Evolutionary conservation across 768 basidiomycete species (phyloP).

Genomic region (Mycena vulgaris): DNA sequence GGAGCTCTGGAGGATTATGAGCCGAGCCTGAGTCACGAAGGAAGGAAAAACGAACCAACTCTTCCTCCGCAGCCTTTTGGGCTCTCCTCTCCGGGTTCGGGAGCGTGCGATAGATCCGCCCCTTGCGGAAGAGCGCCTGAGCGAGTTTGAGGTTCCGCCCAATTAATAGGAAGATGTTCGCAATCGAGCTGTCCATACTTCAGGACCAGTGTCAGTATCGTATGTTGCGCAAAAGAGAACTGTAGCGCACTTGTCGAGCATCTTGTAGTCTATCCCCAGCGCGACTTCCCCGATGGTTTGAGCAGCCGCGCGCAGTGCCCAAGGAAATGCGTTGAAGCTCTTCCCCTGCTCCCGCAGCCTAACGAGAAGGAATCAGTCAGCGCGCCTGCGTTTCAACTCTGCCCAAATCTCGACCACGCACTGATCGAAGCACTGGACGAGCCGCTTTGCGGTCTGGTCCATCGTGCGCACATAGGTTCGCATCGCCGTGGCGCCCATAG

Average conservation of each 20-base stretch:
- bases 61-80: neutral
- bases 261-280: constrained; percentile 24
- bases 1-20: neutral
- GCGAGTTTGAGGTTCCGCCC: constrained; percentile 16
- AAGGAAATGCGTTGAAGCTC: constrained; percentile 23
- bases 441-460: constrained; percentile 26
- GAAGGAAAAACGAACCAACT: neutral
- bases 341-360: constrained; percentile 17
- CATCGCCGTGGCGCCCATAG: constrained; percentile 36
- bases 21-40: too few species aligned
- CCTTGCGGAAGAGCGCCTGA: constrained; percentile 31
- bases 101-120: constrained; percentile 30
- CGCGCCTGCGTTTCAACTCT: neutral
- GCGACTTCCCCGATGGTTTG: constrained; percentile 36
- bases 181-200: constrained; percentile 15
- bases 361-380: neutral
- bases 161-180: constrained; percentile 12
- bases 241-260: constrained; percentile 11
- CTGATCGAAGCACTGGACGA: constrained; percentile 28
- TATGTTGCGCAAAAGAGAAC: neutral
- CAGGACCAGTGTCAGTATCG: neutral
- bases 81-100: constrained; percentile 28
- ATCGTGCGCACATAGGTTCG: constrained; percentile 33
- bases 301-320: constrained; percentile 31
- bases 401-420: neutral